Evolutionary conservation across 2,329 filamentous ascomycete genomes (phyloP).

Genomic region (Didymella exigua): DNA sequence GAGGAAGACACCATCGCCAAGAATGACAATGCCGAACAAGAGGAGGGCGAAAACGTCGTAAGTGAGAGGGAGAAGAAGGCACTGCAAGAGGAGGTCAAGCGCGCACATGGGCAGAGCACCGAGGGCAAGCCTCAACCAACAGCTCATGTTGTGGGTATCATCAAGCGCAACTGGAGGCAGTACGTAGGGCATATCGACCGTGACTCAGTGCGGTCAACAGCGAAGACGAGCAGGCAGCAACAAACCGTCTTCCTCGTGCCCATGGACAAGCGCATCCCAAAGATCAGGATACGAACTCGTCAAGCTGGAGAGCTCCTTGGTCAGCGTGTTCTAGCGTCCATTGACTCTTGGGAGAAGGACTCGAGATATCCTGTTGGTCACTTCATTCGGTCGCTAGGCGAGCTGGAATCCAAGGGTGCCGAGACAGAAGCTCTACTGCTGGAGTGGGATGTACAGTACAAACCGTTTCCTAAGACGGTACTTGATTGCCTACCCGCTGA

Average conservation of each 20-base stretch:
- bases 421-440: constrained; percentile 94
- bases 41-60: constrained; percentile 74
- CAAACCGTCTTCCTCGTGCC: constrained; percentile 94
- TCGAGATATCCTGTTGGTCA: constrained; percentile 92
- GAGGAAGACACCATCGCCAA: constrained; percentile 91
- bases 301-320: constrained; percentile 88
- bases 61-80: constrained; percentile 85
- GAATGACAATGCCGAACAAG: constrained; percentile 90
- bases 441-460: constrained; percentile 97
- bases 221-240: constrained; percentile 79
- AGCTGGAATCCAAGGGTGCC: constrained; percentile 94
- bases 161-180: constrained; percentile 97
- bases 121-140: constrained; percentile 87
- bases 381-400: constrained; percentile 89
- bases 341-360: constrained; percentile 94
- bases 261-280: constrained; percentile 98
- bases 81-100: constrained; percentile 88
- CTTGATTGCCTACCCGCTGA: constrained; percentile 89
- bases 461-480: constrained; percentile 94
- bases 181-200: constrained; percentile 96
- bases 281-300: constrained; percentile 89
- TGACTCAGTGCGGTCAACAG: constrained; percentile 75
- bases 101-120: constrained; percentile 74
- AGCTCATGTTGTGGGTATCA: constrained; percentile 85
- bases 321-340: constrained; percentile 88